Evolutionary conservation across 2,329 filamentous ascomycete genomes (phyloP), one percentile per base, ranked within the genome.

Genomic region (Coniochaeta sp.): DNA sequence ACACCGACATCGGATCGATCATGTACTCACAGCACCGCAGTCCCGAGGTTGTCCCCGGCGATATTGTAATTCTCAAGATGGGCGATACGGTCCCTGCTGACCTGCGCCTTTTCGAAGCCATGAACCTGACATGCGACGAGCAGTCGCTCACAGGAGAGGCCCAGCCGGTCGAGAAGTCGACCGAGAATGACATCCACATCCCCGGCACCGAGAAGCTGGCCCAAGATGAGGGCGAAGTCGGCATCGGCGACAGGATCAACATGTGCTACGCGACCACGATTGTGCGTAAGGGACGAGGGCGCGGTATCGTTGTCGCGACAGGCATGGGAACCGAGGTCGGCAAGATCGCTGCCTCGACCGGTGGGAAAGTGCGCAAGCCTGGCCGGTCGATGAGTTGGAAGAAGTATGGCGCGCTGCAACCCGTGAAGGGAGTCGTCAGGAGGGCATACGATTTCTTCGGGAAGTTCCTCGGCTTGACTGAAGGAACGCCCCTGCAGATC

Each of bases 401-500:
- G 61, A 73, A 72, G 63, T 76, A 76, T 62, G 74, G 75, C 60
- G 75, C 73, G 58, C 61, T 63, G 6, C 67, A 71, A 59, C 79
- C 81, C 54, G 62, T 77, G 44, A 74, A 74, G 60, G 72, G 72
- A 50, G 74, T 68, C 14, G 61, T 68, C 50, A 75, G 75, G 62
- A 80, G 81, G 64, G 79, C 62, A 4, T 69, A 68, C 44, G 72
- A 73, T 60, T 68, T 72, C 58, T 24, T 71, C 0, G 69, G 67
- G 61, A 72, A 72, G 62, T 72, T 89, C 62, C 79, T 90, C 50
- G 88, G 85, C 60, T 73, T 88, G 57, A 69, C 70, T 2, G 81
- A 89, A 59, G 91, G 91, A 57, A 96, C 92, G 1, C 92, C 92
- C 0, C 79, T 96, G 54, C 91, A 96, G 75, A 87, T 89, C 65